These are phyloP conservation scores for Cladobotryum protrusum DNA, from an alignment of 2,329 filamentous ascomycete genomes.

Conservation along the genomic window DNA sequence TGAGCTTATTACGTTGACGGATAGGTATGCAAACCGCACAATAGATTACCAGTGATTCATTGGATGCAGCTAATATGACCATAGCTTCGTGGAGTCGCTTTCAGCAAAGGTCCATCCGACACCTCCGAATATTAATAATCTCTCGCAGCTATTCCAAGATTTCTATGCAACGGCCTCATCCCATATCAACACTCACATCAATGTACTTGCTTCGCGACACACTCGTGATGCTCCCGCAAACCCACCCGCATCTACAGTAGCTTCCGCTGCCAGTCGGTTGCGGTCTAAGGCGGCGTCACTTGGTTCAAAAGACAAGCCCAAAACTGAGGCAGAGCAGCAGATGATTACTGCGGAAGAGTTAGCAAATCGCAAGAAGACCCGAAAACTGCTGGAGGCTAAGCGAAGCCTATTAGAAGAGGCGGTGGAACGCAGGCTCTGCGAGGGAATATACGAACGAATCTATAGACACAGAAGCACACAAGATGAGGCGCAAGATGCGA, in stretches of 20 bases:
- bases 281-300: slow-evolving; percentile 51
- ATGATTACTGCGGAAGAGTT: slow-evolving; percentile 90
- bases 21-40: slow-evolving; percentile 56
- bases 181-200: slow-evolving; percentile 83
- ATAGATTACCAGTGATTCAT: background rate
- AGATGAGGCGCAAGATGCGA: slow-evolving; percentile 92
- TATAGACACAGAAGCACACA: slow-evolving; percentile 88
- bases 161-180: slow-evolving; percentile 79
- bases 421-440: slow-evolving; percentile 78
- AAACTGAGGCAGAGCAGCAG: slow-evolving; percentile 56
- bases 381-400: slow-evolving; percentile 73
- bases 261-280: slow-evolving; percentile 50
- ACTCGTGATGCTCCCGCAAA: slow-evolving; percentile 59
- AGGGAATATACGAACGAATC: slow-evolving; percentile 79
- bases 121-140: slow-evolving; percentile 74
- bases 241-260: slow-evolving; percentile 47
- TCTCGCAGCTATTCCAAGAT: slow-evolving; percentile 86
- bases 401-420: slow-evolving; percentile 76
- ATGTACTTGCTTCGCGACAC: slow-evolving; percentile 67
- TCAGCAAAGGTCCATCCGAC: slow-evolving; percentile 79
- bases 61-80: background rate
- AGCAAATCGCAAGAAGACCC: slow-evolving; percentile 68
- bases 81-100: slow-evolving; percentile 83
- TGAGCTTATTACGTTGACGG: slow-evolving; percentile 82
- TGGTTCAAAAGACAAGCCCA: slow-evolving; percentile 45